Conservation (phyloP, 2,329 filamentous ascomycete species). For the Penicillium palitans region DNA sequence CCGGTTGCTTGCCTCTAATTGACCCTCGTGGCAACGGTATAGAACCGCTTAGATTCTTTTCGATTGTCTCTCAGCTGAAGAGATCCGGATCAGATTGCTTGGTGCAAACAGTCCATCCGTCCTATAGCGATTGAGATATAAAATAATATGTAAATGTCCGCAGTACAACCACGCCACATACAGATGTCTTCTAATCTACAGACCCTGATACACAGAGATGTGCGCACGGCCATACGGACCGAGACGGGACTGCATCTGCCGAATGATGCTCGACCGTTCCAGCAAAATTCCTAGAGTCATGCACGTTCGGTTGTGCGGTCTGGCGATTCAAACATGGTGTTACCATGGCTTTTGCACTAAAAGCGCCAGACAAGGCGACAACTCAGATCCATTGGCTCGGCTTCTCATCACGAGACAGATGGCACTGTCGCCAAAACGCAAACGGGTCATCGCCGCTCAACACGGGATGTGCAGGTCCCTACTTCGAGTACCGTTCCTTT, state of each 20-base stretch:
- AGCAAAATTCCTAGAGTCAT: constrained; percentile 19
- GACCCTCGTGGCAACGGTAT: constrained; percentile 4
- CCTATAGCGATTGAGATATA: not conserved
- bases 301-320: constrained; percentile 24
- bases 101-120: not conserved
- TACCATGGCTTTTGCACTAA: constrained; percentile 22
- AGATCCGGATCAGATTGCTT: not conserved
- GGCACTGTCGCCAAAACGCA: constrained; percentile 6
- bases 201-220: constrained; percentile 14
- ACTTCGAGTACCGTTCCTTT: constrained; percentile 4
- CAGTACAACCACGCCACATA: not conserved
- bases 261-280: constrained; percentile 14
- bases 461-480: constrained; percentile 6
- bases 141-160: not conserved
- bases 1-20: not conserved
- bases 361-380: constrained; percentile 3
- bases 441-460: constrained; percentile 17
- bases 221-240: constrained; percentile 22
- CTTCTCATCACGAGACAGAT: constrained; percentile 23
- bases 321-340: constrained; percentile 21
- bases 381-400: constrained; percentile 16
- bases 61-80: not conserved
- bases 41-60: not conserved
- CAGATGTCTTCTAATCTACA: not conserved
- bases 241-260: constrained; percentile 23